Evolutionary conservation across 2,329 filamentous ascomycete species (phyloP), one percentile per base, ranked within the genome.

Genomic region (Colletotrichum tanaceti): DNA sequence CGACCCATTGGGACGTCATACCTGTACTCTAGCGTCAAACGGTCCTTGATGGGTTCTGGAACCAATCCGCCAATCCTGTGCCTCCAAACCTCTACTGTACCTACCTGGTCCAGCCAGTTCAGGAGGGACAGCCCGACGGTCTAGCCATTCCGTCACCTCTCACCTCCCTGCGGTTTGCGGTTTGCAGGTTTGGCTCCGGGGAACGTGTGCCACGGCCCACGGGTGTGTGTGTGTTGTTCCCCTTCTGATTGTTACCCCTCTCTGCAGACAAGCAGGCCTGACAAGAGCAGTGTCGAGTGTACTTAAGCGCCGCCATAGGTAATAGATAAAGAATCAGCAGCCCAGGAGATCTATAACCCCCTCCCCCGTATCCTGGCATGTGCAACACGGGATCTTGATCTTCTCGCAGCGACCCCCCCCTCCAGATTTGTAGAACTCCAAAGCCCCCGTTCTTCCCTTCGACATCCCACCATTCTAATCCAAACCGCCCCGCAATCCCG

Each of bases 1-100:
- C 32, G 43, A 14, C 11, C 46, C 43, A 60, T 65, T 65, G 55
- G 55, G 65, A 65, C 65, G 65, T 60, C 55, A 68, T 68, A n/a
- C n/a, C n/a, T n/a, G n/a, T n/a, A 35, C 49, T 59, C 49, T 68
- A 68, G 65, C 62, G 62, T 44, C 62, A 65, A 68, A 68, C 62
- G 43, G 52, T 50, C 47, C 60, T 65, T 43, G 41, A 43, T 53
- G 65, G 43, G 52, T 61, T 52, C 62, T 65, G 24, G 65, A 50
- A 61, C 65, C 50, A 60, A 32, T 60, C 62, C 50, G 50, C 62
- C 65, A 65, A 68, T 67, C 61, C 61, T 50, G 24, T 18, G n/a
- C 28, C 43, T 50, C 39, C 32, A 58, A 54, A 63, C 46, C 54
- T 52, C n/a, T 35, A 35, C 32, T 35, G 32, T 35, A 35, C 28